Evolutionary conservation across 495 filamentous ascomycete species (phyloP), one percentile per base, ranked within the genome.

Genomic region (Penicillium manginii): DNA sequence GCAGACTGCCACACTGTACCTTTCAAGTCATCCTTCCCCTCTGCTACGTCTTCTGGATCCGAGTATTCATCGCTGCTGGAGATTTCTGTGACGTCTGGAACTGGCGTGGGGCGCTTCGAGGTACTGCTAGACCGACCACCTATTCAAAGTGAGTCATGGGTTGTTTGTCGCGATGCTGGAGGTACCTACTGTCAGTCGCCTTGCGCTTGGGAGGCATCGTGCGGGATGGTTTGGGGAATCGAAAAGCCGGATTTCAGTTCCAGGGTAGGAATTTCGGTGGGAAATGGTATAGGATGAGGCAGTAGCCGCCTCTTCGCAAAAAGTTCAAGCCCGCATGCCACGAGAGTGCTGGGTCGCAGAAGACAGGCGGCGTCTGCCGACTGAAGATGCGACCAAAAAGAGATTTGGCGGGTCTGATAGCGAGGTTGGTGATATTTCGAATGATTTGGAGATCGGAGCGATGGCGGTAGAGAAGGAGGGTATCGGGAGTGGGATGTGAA

Each of bases 121-220:
- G 78, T 78, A 64, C 81, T 83, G 50, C 81, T 83, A 31, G 80
- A 84, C 59, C 77, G 76, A 60, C 78, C 82, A 57, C 77, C 81
- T 84, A 72, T 42, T 49, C 23, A 74, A 63, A 60, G 67, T 80
- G 52, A 77, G 63, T 71, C 59, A 65, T 50, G 15, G 37, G 18
- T 23, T 43, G 22, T 31, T 42, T 18, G 3, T 21, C 18, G 14
- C 1, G 17, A 22, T 14, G 22, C 18, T 31, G 11, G 37, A 12
- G 14, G 17, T 12, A 47, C 62, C 40, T 74, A 74, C 80, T 82
- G 40, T 84, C 77, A 58, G 84, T 72, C 50, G 90, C 90, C 77
- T 94, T 93, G 71, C 91, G 84, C 77, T 94, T 94, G 8, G 83
- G 78, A 46, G 89, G 86, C 90, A 93, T 92, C 40, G 37, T 70